Evolutionary conservation across 768 basidiomycete genomes (phyloP), one percentile per base, ranked within the genome.

Genomic region (Tephrocybe sp.): DNA sequence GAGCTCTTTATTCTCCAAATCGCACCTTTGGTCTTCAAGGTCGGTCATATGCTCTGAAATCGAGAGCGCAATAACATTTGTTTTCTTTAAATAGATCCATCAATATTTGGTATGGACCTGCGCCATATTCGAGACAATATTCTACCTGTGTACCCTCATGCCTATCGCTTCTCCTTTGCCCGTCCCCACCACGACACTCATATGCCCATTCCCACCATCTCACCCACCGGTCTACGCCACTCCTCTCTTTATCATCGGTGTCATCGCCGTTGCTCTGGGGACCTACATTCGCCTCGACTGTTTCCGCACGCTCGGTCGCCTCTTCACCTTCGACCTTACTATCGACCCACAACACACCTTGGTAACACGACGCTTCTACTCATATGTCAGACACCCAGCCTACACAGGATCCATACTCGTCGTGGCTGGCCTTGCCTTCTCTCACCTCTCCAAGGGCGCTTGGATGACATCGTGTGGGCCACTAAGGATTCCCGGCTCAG

Each of bases 271-370:
- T 34, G 55, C 64, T 6, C 46, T 64, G 10, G 75, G 73, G 8
- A 61, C 66, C 31, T 61, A 66, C 30, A 71, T 76, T 36, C 75
- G 76, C 30, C 47, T 76, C n/a, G 66, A 62, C 42, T 77, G 76
- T 49, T 77, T 73, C 60, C 63, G 56, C 27, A 69, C 74, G n/a
- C 68, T 78, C 8, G 74, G 73, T 4, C 60, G 67, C 12, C 57
- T 75, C 42, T 78, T 78, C 57, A 77, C 77, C 5, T 77, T 76
- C 47, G 77, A 78, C 42, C 69, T 78, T 46, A 74, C 73, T 33
- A 61, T 78, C 19, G 70, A 71, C 38, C 73, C 70, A 5, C 54
- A 59, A 12, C 76, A 78, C 57, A 67, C 55, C 45, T 61, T 79
- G 27, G 62, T 79, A 27, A 76, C 74, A 5, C 61, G 63, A 13